phyloP scores from a whole-genome alignment of 2,329 filamentous ascomycete genomes.

The Trichocomaceae sp. region DNA sequence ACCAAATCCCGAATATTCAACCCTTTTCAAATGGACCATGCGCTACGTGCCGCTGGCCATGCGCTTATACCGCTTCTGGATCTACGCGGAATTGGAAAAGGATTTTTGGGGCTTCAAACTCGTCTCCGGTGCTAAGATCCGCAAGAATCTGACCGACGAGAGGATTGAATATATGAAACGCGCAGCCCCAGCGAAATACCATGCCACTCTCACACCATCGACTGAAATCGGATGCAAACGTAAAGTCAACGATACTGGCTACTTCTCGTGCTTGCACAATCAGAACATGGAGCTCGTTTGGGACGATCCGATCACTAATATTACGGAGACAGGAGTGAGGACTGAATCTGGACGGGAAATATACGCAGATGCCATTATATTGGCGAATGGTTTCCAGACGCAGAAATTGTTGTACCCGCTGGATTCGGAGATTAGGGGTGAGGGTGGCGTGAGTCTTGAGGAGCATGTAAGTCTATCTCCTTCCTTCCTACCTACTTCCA shows the following conservation, averaged over 20 bases:
- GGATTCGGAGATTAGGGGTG: slow-evolving; percentile 36
- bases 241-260: slow-evolving; percentile 44
- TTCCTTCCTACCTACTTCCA: background rate
- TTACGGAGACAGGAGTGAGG: slow-evolving; percentile 33
- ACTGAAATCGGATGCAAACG: slow-evolving; percentile 45
- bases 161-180: slow-evolving; percentile 40
- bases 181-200: slow-evolving; percentile 40
- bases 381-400: slow-evolving; percentile 47
- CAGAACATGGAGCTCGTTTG: slow-evolving; percentile 38
- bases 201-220: slow-evolving; percentile 38
- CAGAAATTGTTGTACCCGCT: slow-evolving; percentile 43
- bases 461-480: slow-evolving; percentile 23
- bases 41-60: slow-evolving; percentile 41
- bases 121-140: slow-evolving; percentile 30
- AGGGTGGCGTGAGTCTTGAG: slow-evolving; percentile 28
- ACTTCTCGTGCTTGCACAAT: slow-evolving; percentile 39
- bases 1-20: slow-evolving; percentile 38
- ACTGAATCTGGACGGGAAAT: slow-evolving; percentile 35
- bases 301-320: slow-evolving; percentile 36
- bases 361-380: slow-evolving; percentile 42
- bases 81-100: slow-evolving; percentile 41
- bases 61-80: slow-evolving; percentile 38
- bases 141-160: slow-evolving; percentile 31
- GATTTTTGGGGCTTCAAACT: slow-evolving; percentile 40
- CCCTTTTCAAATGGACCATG: slow-evolving; percentile 40